phyloP scores from a whole-genome alignment of 306 rosid species.

The Sophora flavescens region DNA sequence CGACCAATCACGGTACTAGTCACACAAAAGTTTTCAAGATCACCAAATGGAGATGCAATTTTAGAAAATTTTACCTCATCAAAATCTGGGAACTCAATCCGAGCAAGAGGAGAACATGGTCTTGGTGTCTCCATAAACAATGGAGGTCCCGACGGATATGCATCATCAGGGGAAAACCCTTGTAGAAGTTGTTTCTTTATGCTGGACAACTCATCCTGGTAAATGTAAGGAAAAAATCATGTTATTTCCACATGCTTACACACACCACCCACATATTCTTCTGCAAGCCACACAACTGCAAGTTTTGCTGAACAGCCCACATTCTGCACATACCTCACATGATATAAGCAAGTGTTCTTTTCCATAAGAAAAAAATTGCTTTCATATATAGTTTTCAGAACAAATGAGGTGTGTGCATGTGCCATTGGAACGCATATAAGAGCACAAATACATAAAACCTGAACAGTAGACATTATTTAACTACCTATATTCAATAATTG shows the following conservation, averaged over 20 bases:
- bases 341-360: conserved; percentile 18
- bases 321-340: conserved; percentile 34
- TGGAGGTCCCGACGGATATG: conserved; percentile 87
- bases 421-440: conserved; percentile 23
- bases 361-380: conserved; percentile 21
- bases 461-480: conserved; percentile 33
- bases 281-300: neutral
- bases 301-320: conserved; percentile 9
- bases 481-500: conserved; percentile 14
- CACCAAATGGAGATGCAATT: conserved; percentile 44
- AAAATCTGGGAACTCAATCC: conserved; percentile 68
- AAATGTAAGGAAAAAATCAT: conserved; percentile 30
- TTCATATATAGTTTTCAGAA: conserved; percentile 33
- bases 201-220: conserved; percentile 78
- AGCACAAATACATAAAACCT: conserved; percentile 19
- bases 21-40: conserved; percentile 36
- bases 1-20: conserved; percentile 39
- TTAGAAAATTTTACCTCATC: conserved; percentile 67
- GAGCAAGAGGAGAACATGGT: conserved; percentile 80
- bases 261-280: conserved; percentile 2
- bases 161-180: conserved; percentile 90
- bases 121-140: conserved; percentile 94
- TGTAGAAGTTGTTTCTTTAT: conserved; percentile 75
- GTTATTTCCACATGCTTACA: conserved; percentile 35
- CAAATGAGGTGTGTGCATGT: neutral